Evolutionary conservation across 176 grass and related monocot species (phyloP), one percentile per base, ranked within the genome.

Genomic region (Aegilops umbellulata): DNA sequence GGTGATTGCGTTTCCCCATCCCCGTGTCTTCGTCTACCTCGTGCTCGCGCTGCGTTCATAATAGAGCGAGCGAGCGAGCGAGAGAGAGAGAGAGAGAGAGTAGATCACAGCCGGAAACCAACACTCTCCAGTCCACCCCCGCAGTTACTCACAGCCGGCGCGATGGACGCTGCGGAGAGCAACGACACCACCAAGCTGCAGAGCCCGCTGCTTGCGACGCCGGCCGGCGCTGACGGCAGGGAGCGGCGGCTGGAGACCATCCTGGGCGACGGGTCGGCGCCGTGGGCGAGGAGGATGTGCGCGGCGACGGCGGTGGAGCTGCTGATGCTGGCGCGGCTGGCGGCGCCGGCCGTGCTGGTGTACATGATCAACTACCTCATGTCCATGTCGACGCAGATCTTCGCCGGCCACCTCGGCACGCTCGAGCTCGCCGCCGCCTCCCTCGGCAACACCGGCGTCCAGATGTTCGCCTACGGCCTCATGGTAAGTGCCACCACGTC

Each of bases 311-410:
- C 60, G 16, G 60, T 88, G 57, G 92, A 93, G 79, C 81, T 86
- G 49, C 60, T 12, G 41, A 66, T 86, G 7, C 58, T 93, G 80
- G 11, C 76, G 69, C 66, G 58, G 22, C 76, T 93, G 5, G 88
- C 88, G 1, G 92, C 82, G 1, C 92, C 92, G 8, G 92, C 88
- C 10, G 86, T 93, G 11, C 58, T 90, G n/a, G 94, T 92, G 30
- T 96, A 96, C 87, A 90, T 93, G 89, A 60, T 93, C 79, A 96
- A 91, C 87, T 91, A 85, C 78, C 17, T 86, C 67, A 96, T 96
- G 94, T 93, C 91, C 20, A 83, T 96, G 77, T 87, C 94, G 5
- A 93, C 91, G n/a, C 87, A 91, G 69, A 94, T 93, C 29, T 90
- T 97, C 67, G 93, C 75, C 24, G 91, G 94, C 10, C 91, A 97